A percentile compares a stretch with the other conserved stretches of the same genome.
Evolutionary conservation across 78 protist genomes (phyloP).

Genomic region (Cavenderia fasciculata): DNA sequence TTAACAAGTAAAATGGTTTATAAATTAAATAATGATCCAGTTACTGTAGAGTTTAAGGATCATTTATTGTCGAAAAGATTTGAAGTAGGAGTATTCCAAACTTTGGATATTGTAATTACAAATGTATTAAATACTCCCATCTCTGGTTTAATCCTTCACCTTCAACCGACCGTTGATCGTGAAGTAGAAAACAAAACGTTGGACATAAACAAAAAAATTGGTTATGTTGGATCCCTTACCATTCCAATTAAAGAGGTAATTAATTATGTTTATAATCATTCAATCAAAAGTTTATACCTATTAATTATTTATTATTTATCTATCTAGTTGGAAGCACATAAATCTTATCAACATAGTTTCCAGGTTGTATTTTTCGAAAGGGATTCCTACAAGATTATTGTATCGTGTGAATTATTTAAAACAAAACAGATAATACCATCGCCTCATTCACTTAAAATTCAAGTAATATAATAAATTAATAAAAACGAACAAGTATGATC

Average conservation of each 20-base stretch:
- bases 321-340: not conserved
- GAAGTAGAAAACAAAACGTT: not conserved
- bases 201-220: constrained; percentile 3
- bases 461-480: not conserved
- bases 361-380: constrained; percentile 65
- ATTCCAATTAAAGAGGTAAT: constrained; percentile 50
- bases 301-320: not conserved
- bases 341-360: constrained; percentile 27
- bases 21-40: constrained; percentile 43
- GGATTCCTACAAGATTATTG: constrained; percentile 31
- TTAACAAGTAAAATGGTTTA: constrained; percentile 43
- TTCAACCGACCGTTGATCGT: constrained; percentile 45
- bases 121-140: constrained; percentile 13
- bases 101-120: constrained; percentile 29
- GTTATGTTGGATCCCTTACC: constrained; percentile 68
- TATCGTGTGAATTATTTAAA: constrained; percentile 62
- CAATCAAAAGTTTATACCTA: not conserved
- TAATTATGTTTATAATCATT: not conserved
- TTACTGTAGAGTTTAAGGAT: constrained; percentile 40
- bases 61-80: not conserved
- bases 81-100: constrained; percentile 25
- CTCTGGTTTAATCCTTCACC: constrained; percentile 43
- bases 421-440: constrained; percentile 58
- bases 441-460: constrained; percentile 5
- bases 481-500: too few relatives aligned